These are phyloP conservation scores for Annulohypoxylon bovei DNA, from an alignment of 495 filamentous ascomycete species.

Conservation along the genomic window DNA sequence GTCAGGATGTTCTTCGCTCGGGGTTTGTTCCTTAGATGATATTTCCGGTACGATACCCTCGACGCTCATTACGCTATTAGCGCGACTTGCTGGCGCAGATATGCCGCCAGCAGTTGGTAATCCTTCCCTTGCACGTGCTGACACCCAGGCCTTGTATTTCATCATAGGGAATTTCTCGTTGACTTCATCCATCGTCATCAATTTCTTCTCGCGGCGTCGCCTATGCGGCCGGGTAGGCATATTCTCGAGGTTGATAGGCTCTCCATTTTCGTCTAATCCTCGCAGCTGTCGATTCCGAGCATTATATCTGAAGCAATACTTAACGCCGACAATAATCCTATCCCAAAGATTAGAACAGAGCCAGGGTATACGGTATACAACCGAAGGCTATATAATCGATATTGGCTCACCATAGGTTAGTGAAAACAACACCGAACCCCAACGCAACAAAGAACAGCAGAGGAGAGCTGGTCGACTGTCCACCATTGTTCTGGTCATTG, in stretches of 20 bases:
- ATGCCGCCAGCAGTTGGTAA: constrained; percentile 87
- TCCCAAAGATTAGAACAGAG: constrained; percentile 47
- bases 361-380: neutral
- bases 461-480: constrained; percentile 78
- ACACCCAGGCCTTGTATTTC: constrained; percentile 96
- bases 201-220: constrained; percentile 90
- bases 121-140: constrained; percentile 82
- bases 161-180: constrained; percentile 94
- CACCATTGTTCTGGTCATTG: constrained; percentile 27
- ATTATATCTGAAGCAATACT: constrained; percentile 99
- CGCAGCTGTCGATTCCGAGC: constrained; percentile 85
- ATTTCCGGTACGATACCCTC: constrained; percentile 62
- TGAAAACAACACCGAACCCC: constrained; percentile 98
- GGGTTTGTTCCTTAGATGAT: constrained; percentile 49
- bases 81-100: constrained; percentile 74
- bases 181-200: constrained; percentile 99
- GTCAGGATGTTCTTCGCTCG: constrained; percentile 20
- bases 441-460: constrained; percentile 96
- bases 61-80: constrained; percentile 71
- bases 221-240: constrained; percentile 80
- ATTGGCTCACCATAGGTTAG: constrained; percentile 87
- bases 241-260: constrained; percentile 82
- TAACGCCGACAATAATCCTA: constrained; percentile 99
- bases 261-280: constrained; percentile 79
- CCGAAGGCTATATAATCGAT: constrained; percentile 7